Evolutionary conservation across 495 filamentous ascomycete genomes (phyloP).

Genomic region (Glonium stellatum): DNA sequence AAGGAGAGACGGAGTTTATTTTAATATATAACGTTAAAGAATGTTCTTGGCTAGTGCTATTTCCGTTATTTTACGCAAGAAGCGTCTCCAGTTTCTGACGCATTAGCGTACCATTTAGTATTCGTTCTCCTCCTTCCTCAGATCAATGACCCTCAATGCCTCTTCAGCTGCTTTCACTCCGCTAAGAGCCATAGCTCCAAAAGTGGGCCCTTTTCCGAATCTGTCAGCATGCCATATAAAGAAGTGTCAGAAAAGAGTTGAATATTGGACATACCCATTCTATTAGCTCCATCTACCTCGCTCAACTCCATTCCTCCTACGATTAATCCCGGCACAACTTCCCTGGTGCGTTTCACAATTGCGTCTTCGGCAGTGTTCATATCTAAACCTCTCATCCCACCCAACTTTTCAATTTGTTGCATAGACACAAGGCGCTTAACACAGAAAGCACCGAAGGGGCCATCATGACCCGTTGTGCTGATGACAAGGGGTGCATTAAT

Average conservation of each 20-base stretch:
- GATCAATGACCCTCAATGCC: constrained; percentile 66
- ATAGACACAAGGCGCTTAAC: constrained; percentile 81
- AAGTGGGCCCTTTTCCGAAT: constrained; percentile 44
- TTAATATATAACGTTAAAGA: too few relatives aligned
- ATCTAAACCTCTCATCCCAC: constrained; percentile 84
- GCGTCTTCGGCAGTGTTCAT: constrained; percentile 87
- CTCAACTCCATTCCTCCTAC: constrained; percentile 91
- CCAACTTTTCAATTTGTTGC: constrained; percentile 70
- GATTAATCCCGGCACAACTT: constrained; percentile 78
- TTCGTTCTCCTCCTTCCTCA: constrained; percentile 49
- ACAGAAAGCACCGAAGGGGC: constrained; percentile 82
- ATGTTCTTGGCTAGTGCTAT: too few relatives aligned
- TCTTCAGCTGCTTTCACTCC: constrained; percentile 88
- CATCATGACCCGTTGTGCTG: constrained; percentile 84
- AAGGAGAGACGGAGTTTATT: too few relatives aligned
- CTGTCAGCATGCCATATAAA: constrained; percentile 11
- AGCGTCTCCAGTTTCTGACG: too few relatives aligned
- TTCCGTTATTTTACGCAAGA: too few relatives aligned
- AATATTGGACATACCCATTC: constrained; percentile 53
- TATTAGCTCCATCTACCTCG: constrained; percentile 82
- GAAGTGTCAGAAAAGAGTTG: not conserved
- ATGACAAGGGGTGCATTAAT: constrained; percentile 84
- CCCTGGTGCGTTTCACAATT: constrained; percentile 81
- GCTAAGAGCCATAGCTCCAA: constrained; percentile 74
- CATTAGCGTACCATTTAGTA: not conserved